Evolutionary conservation across 1,139 yeast species (phyloP), one percentile per base, ranked within the genome.

Genomic region (Zygotorulaspora mrakii): DNA sequence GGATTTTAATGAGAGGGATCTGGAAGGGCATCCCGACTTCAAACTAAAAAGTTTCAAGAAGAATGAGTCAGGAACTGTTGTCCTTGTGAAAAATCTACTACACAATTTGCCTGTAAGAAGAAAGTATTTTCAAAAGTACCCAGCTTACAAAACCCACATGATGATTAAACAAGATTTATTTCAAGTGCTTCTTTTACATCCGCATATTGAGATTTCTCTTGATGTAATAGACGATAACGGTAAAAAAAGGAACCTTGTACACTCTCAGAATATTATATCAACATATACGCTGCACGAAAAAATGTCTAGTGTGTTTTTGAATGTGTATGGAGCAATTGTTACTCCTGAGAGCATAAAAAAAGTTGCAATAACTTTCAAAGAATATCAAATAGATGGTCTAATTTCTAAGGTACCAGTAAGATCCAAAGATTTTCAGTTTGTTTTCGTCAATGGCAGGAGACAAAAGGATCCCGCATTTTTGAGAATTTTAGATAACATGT

Each of bases 81-180:
- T 82, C 1, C 43, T 59, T 0, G 71, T 77, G 0, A 53, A 64
- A 4, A 71, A 76, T 41, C 42, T 84, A 13, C 82, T 82, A 54
- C 61, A 67, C 13, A 68, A 66, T 27, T 38, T 76, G 1, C 88
- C 89, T 0, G 88, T 84, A 1, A 65, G 95, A 20, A 65, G 70
- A 28, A 48, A 54, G 4, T 44, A 52, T 12, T n/a, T 49, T 4
- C 13, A 26, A 22, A 39, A 45, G 2, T 44, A 39, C 3, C 59
- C 69, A 0, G 45, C 52, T 35, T 42, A 47, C 28, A 51, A 55
- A 22, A 42, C 66, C 12, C 35, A 68, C 0, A 61, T 59, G n/a
- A 61, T 56, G 0, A 27, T 78, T 1, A 68, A 70, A 43, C 49
- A 51, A 7, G 54, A 53, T 5, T 42, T 74, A 0, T 59, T 73